Conservation (phyloP, 495 filamentous ascomycete genomes). For the Xylaria flabelliformis region DNA sequence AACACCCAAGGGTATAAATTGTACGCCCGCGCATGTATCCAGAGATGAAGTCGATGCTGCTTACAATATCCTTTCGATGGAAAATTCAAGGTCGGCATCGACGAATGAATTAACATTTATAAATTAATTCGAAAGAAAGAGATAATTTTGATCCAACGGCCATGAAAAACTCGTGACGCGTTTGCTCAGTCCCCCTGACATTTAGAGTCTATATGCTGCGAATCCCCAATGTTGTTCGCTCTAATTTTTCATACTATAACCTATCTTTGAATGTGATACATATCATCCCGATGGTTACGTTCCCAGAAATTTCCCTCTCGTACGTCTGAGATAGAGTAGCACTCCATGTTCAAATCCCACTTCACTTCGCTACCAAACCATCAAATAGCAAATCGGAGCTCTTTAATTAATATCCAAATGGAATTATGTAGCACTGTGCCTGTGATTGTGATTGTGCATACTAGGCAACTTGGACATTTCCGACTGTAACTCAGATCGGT, state of each 20-base stretch:
- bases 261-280: not conserved
- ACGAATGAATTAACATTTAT: not conserved
- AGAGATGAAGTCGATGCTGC: not conserved
- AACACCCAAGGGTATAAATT: not conserved
- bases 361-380: not conserved
- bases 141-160: not conserved
- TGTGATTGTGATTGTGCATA: not conserved
- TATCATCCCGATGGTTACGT: not conserved
- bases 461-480: not conserved
- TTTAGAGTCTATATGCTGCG: not conserved
- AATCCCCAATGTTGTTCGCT: not conserved
- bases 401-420: not conserved
- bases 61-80: not conserved
- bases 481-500: not conserved
- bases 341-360: not conserved
- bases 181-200: not conserved
- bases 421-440: constrained; percentile 1
- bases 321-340: not conserved
- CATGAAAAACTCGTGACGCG: not conserved
- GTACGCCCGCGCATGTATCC: not conserved
- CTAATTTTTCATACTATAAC: not conserved
- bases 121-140: not conserved
- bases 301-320: not conserved
- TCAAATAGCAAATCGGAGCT: not conserved
- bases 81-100: not conserved